Conservation (phyloP, 176 grass and related monocot genomes). For the Lolium perenne region DNA sequence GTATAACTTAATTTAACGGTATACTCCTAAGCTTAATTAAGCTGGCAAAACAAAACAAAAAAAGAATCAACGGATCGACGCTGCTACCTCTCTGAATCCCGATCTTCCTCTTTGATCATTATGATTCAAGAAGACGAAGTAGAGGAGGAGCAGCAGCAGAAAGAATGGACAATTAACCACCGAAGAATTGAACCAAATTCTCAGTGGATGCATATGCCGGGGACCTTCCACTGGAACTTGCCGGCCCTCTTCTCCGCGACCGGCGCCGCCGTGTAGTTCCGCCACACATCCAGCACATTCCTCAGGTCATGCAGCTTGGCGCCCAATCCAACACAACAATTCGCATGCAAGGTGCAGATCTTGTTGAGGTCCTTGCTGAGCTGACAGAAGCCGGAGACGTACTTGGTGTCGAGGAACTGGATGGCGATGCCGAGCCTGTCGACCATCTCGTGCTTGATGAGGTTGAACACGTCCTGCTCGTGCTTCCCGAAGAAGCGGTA, state of each 20-base stretch:
- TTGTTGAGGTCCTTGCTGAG: constrained; percentile 86
- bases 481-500: constrained; percentile 63
- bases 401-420: constrained; percentile 85
- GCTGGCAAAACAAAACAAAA: background rate
- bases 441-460: constrained; percentile 67
- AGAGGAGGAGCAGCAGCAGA: background rate
- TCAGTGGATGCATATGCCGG: constrained; percentile 72
- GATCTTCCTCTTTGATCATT: background rate
- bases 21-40: background rate
- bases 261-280: constrained; percentile 63
- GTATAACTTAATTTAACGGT: background rate
- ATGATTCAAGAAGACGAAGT: background rate
- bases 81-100: background rate
- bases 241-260: constrained; percentile 46
- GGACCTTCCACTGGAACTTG: constrained; percentile 76
- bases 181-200: background rate
- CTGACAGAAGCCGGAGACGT: constrained; percentile 80
- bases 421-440: constrained; percentile 55
- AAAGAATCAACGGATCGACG: background rate
- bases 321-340: constrained; percentile 75
- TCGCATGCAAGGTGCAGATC: constrained; percentile 83
- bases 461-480: constrained; percentile 94
- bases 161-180: background rate
- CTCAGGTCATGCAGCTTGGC: constrained; percentile 77
- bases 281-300: constrained; percentile 68